Evolutionary conservation across 2,329 filamentous ascomycete genomes (phyloP).

Genomic region (Cadophora sp.): DNA sequence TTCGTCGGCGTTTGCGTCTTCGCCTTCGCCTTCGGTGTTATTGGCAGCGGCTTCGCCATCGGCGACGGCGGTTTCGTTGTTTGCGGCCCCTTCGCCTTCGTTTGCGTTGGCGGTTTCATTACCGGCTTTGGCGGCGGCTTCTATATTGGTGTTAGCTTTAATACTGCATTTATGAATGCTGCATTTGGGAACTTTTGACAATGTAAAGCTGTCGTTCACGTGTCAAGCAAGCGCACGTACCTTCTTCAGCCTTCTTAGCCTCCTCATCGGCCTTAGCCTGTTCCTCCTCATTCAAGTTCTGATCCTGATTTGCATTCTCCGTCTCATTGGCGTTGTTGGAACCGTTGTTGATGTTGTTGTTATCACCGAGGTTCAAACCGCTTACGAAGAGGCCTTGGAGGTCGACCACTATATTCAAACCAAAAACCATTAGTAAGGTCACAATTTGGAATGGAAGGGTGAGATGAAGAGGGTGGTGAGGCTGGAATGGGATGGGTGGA

Average conservation of each 20-base stretch:
- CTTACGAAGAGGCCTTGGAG: conserved; percentile 11
- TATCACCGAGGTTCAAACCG: background rate
- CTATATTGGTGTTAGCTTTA: background rate
- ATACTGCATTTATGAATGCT: too few species aligned
- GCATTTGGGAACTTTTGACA: too few species aligned
- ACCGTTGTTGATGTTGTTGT: background rate
- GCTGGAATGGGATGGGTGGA: background rate
- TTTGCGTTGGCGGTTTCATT: background rate
- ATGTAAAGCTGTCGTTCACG: too few species aligned
- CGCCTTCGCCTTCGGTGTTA: background rate
- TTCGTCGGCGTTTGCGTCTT: background rate
- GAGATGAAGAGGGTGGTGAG: background rate
- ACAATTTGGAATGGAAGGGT: background rate
- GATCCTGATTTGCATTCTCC: background rate
- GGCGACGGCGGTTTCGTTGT: background rate
- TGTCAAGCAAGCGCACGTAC: too few species aligned
- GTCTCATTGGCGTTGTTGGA: background rate
- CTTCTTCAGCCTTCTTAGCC: conserved; percentile 1
- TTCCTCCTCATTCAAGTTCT: background rate
- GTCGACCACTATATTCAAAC: background rate
- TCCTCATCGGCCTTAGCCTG: conserved; percentile 3
- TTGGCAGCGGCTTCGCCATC: background rate
- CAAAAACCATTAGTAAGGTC: too few species aligned
- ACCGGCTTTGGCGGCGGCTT: conserved; percentile 1
- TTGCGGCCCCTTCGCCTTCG: background rate